phyloP scores from a whole-genome alignment of 768 basidiomycete genomes.

The Cantharellus anzutake region DNA sequence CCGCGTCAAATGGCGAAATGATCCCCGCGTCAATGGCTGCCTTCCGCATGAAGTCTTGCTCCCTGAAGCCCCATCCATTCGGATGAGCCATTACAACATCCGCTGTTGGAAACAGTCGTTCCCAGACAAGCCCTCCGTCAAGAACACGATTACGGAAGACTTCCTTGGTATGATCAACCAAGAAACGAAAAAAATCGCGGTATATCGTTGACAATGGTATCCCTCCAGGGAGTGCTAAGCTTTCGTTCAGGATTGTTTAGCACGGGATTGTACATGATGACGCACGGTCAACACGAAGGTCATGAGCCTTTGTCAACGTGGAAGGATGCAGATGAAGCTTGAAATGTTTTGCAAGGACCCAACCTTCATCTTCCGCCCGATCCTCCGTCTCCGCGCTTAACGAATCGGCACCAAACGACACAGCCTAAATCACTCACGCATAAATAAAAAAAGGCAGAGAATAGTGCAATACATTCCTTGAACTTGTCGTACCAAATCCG shows the following conservation, averaged over 20 bases:
- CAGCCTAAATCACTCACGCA: neutral
- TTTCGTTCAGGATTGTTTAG: no score
- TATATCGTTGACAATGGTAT: conserved; percentile 13
- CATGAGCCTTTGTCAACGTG: neutral
- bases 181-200: conserved; percentile 14
- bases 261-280: neutral
- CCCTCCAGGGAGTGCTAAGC: conserved; percentile 8
- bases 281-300: neutral
- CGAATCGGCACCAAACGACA: neutral
- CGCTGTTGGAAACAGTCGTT: no score
- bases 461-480: neutral
- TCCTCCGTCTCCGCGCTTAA: neutral
- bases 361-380: neutral
- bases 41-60: conserved; percentile 26
- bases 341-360: conserved; percentile 1
- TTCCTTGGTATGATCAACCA: conserved; percentile 10
- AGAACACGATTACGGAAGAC: conserved; percentile 9
- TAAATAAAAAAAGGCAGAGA: no score
- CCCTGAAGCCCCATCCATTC: conserved; percentile 29
- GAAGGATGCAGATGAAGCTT: conserved; percentile 1
- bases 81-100: conserved; percentile 12
- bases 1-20: conserved; percentile 16
- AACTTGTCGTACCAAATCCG: neutral
- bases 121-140: neutral
- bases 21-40: conserved; percentile 26